These are phyloP conservation scores for Phellopilus nigrolimitatus DNA, from an alignment of 1,284 basidiomycete species.

Conservation along the genomic window DNA sequence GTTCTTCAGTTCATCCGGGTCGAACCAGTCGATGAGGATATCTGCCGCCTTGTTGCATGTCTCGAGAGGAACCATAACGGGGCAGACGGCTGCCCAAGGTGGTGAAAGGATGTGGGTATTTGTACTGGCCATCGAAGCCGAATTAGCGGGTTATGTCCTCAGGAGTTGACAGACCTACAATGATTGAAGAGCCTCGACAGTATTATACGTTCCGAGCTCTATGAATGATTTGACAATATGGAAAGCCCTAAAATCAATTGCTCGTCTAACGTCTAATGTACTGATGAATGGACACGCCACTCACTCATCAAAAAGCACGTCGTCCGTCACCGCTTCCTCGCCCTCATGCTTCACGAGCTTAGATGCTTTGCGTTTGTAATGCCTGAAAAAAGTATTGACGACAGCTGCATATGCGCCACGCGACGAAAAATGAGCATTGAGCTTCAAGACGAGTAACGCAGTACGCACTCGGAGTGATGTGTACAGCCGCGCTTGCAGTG, in stretches of 20 bases:
- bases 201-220: conserved; percentile 53
- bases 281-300: conserved; percentile 23
- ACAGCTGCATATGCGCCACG: conserved; percentile 29
- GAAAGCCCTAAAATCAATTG: conserved; percentile 41
- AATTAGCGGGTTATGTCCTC: background rate
- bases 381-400: conserved; percentile 57
- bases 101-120: conserved; percentile 78
- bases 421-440: background rate
- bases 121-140: conserved; percentile 37
- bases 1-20: conserved; percentile 62
- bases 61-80: conserved; percentile 58
- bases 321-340: conserved; percentile 45
- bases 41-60: conserved; percentile 70
- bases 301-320: conserved; percentile 60
- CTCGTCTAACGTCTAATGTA: background rate
- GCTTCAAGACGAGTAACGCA: too few relatives aligned
- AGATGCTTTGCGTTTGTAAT: conserved; percentile 44
- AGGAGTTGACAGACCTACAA: conserved; percentile 38
- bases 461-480: conserved; percentile 45
- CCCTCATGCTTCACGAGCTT: conserved; percentile 35
- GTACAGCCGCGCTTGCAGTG: conserved; percentile 46
- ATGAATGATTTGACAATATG: conserved; percentile 67
- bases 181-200: conserved; percentile 54
- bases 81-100: conserved; percentile 68
- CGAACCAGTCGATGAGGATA: conserved; percentile 71